These are phyloP conservation scores for Kodamaea laetipori DNA, from an alignment of 805 yeast species.

Conservation along the genomic window DNA sequence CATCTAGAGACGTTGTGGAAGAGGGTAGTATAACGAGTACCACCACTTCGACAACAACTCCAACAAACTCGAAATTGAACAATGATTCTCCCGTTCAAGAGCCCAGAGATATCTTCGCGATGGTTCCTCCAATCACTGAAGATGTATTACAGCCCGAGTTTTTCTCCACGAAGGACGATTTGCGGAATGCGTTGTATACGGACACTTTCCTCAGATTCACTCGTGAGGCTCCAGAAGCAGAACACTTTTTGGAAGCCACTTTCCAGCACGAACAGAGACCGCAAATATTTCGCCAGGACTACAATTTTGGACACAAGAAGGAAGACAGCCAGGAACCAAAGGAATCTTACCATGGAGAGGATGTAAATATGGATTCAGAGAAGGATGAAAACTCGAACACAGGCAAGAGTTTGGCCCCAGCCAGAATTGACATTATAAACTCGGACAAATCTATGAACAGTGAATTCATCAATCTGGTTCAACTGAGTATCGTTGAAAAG, in stretches of 20 bases:
- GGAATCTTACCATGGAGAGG: background rate
- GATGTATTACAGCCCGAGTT: conserved; percentile 15
- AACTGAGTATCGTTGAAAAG: conserved; percentile 5
- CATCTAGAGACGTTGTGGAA: background rate
- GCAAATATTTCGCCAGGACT: too few relatives aligned
- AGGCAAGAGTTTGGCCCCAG: background rate
- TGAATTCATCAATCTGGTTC: background rate
- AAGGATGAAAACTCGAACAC: too few relatives aligned
- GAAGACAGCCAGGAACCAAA: too few relatives aligned
- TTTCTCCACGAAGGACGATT: conserved; percentile 15
- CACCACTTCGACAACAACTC: background rate
- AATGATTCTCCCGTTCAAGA: background rate
- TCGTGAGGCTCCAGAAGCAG: background rate
- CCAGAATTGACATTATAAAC: background rate
- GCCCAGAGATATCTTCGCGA: conserved; percentile 16
- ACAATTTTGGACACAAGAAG: too few relatives aligned
- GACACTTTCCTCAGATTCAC: conserved; percentile 13
- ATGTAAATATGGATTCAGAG: too few relatives aligned
- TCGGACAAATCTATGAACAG: background rate
- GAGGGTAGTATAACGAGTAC: background rate
- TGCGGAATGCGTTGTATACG: conserved; percentile 15
- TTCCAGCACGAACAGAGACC: too few relatives aligned
- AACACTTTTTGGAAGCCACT: too few relatives aligned
- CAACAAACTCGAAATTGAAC: conserved; percentile 7
- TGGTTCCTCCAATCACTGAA: conserved; percentile 15